Conservation (phyloP, 2,329 filamentous ascomycete genomes). For the Ceratocystis cubensis region DNA sequence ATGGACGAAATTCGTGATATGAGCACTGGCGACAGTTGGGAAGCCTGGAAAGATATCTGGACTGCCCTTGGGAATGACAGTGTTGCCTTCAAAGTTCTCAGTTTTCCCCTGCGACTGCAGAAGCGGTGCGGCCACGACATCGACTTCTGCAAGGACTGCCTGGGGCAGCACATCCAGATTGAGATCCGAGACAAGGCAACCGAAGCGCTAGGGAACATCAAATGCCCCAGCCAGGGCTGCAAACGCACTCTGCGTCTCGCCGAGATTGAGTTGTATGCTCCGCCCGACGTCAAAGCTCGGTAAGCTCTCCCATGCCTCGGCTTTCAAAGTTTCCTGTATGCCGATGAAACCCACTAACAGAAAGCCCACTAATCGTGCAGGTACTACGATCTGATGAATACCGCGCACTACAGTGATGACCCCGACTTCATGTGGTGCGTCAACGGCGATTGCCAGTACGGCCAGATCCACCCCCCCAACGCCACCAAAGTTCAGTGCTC, state of each 20-base stretch:
- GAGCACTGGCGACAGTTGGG: background rate
- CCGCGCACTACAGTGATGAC: slow-evolving; percentile 36
- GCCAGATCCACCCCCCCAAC: slow-evolving; percentile 53
- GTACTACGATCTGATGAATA: background rate
- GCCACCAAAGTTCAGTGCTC: slow-evolving; percentile 57
- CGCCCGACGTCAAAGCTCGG: slow-evolving; percentile 2
- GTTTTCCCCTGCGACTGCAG: background rate
- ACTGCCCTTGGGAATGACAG: background rate
- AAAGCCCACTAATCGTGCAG: background rate
- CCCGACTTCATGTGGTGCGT: slow-evolving; percentile 61
- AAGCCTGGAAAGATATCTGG: slow-evolving; percentile 6
- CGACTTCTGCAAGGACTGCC: slow-evolving; percentile 10
- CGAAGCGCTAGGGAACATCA: background rate
- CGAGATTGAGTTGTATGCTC: slow-evolving; percentile 11
- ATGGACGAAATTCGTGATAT: slow-evolving; percentile 12
- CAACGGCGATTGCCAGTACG: slow-evolving; percentile 54
- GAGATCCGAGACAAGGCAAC: background rate
- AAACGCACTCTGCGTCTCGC: background rate
- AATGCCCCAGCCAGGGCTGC: background rate
- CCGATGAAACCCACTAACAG: too few relatives aligned
- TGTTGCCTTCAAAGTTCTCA: slow-evolving; percentile 1
- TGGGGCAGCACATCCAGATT: slow-evolving; percentile 6
- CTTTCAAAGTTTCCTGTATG: background rate
- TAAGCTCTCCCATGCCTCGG: background rate
- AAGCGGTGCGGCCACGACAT: background rate